Evolutionary conservation across 2,329 filamentous ascomycete species (phyloP), one percentile per base, ranked within the genome.

Genomic region (Aureobasidium sp.): DNA sequence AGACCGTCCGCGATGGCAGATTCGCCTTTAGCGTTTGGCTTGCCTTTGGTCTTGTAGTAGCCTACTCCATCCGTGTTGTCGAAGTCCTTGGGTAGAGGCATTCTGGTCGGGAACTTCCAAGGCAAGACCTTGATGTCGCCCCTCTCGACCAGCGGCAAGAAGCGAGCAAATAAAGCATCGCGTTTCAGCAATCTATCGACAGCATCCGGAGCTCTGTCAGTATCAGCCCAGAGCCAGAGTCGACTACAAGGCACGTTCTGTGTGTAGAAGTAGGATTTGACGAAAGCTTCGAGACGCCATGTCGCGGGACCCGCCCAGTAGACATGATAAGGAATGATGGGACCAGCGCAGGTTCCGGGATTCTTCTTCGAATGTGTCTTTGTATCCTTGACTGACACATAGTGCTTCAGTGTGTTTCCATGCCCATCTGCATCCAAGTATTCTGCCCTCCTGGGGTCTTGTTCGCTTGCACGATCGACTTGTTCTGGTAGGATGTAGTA

Each of bases 291-390:
- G 48, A 87, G 83, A 50, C 85, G 78, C 85, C 85, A 88, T 4
- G 84, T 87, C 4, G 85, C 84, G 11, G 84, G 82, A 4, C 85
- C 85, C 10, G 84, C 85, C 85, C 85, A 87, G 79, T 87, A 87
- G 33, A 83, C 81, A 69, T 88, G 85, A 60, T 84, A 87, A 5
- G 84, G 84, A 36, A 87, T 80, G 68, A 87, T 84, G n/a, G 85
- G 84, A 2, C 85, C 85, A 48, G 84, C 78, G 68, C 85, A 88
- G 31, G 80, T 79, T n/a, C 84, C 85, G 43, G 82, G 78, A 13
- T 73, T 78, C 3, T 76, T 70, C 58, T 80, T 81, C 23, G 82
- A 77, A 4, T 77, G 73, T 2, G 76, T 66, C 11, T 74, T 68
- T 2, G 78, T 78, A 3, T 80, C 74, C 3, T 77, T 67, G 6